Evolutionary conservation across 163 green algal genomes (phyloP).

Genomic region (Scenedesmus sp.): DNA sequence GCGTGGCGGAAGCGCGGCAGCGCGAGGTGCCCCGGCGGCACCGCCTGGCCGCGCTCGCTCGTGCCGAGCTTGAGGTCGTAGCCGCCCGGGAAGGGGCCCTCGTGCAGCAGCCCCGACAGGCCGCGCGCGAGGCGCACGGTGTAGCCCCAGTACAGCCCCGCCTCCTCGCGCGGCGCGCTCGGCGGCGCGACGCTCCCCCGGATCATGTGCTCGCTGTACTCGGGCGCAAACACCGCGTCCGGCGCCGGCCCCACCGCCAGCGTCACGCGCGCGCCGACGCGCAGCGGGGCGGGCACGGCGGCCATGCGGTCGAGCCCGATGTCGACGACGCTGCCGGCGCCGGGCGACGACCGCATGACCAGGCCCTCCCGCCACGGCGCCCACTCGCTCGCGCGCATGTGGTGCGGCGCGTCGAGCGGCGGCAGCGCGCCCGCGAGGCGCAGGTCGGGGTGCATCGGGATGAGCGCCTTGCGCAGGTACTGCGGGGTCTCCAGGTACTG

Average conservation of each 20-base stretch:
- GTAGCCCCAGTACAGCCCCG: slow-evolving; percentile 93
- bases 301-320: slow-evolving; percentile 73
- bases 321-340: slow-evolving; percentile 71
- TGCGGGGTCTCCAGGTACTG: slow-evolving; percentile 93
- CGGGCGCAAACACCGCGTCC: slow-evolving; percentile 48
- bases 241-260: slow-evolving; percentile 50
- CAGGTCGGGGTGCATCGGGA: slow-evolving; percentile 76
- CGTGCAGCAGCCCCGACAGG: slow-evolving; percentile 69
- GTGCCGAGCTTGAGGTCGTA: slow-evolving; percentile 89
- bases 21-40: slow-evolving; percentile 47
- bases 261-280: slow-evolving; percentile 52
- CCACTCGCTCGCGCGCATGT: slow-evolving; percentile 86
- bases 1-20: slow-evolving; percentile 74
- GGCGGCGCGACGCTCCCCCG: slow-evolving; percentile 56
- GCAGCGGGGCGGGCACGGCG: slow-evolving; percentile 45
- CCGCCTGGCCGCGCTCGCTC: slow-evolving; percentile 66
- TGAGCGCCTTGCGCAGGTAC: slow-evolving; percentile 80
- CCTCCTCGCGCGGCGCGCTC: slow-evolving; percentile 59
- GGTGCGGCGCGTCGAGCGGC: slow-evolving; percentile 87
- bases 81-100: slow-evolving; percentile 68
- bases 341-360: slow-evolving; percentile 36
- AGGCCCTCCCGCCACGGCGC: slow-evolving; percentile 76
- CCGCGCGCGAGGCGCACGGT: slow-evolving; percentile 73
- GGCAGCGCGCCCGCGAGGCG: slow-evolving; percentile 47
- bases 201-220: slow-evolving; percentile 60